Evolutionary conservation across 495 filamentous ascomycete species (phyloP), one percentile per base, ranked within the genome.

Genomic region (Apiosordaria backusii): DNA sequence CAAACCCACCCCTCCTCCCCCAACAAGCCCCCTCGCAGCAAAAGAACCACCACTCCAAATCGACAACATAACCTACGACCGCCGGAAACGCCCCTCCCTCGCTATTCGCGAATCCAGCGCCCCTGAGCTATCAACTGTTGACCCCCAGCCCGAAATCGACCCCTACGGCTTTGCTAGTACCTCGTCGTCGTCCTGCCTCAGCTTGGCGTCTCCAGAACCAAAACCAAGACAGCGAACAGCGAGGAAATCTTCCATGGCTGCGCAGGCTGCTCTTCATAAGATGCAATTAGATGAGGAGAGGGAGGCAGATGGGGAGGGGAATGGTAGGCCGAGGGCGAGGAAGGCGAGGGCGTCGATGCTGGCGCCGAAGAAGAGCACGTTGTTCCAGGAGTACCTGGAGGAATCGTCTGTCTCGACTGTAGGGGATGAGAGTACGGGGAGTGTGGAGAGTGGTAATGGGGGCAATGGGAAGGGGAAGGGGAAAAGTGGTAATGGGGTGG

Each of bases 301-400:
- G 4, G 52, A 64, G 21, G 27, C 26, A 10, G 59, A 61, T 15
- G 19, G 18, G 27, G 57, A 45, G 35, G 35, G 35, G 35, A 45
- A 7, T 3, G 3, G 3, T 45, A 45, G 35, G 35, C 52, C 52
- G 4, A 55, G 52, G 18, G 52, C 52, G 52, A 55, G 52, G 22
- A 55, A 23, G 52, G n/a, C n/a, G 52, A 19, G 52, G n/a, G 52
- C 78, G 10, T 81, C 79, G 4, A 80, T 82, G 75, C 57, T 75
- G 15, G 68, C 74, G 27, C 70, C 77, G 7, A 79, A 74, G 63
- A 75, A 75, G 55, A 66, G 64, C 13, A 61, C 70, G 9, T 71
- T 68, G 60, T 16, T 66, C 26, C 72, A 74, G 10, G 27, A 61
- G 19, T 22, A 35, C 16, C 16, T 61, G 9, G 25, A 25, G 9